phyloP scores from a whole-genome alignment of 805 yeast genomes.

The Limtongia smithiae region DNA sequence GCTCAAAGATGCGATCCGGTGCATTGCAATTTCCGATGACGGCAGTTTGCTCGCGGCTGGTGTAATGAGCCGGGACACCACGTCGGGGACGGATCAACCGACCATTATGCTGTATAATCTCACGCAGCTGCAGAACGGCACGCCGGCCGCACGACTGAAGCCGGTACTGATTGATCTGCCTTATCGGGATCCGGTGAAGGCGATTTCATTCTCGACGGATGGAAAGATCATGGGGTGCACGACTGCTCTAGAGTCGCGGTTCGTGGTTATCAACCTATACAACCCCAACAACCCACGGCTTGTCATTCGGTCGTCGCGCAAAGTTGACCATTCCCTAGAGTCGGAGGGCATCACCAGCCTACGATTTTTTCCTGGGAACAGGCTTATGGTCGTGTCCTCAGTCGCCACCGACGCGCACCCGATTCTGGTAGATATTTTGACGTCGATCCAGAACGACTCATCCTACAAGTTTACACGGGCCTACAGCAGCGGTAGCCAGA shows the following conservation, averaged over 20 bases:
- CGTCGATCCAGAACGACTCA: slow-evolving; percentile 31
- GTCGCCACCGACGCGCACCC: slow-evolving; percentile 65
- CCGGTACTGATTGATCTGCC: slow-evolving; percentile 78
- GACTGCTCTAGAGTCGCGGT: slow-evolving; percentile 72
- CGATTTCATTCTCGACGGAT: slow-evolving; percentile 67
- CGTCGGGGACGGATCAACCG: slow-evolving; percentile 69
- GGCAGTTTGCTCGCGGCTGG: slow-evolving; percentile 72
- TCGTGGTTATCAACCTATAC: slow-evolving; percentile 65
- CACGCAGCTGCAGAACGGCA: slow-evolving; percentile 9
- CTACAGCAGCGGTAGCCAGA: slow-evolving; percentile 11
- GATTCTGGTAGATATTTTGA: slow-evolving; percentile 60
- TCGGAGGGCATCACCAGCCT: slow-evolving; percentile 87
- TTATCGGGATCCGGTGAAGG: slow-evolving; percentile 77
- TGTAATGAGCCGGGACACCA: slow-evolving; percentile 72
- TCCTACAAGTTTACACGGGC: slow-evolving; percentile 9
- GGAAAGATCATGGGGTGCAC: slow-evolving; percentile 71
- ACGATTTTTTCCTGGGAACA: slow-evolving; percentile 64
- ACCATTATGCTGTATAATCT: slow-evolving; percentile 56
- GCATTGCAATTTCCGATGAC: slow-evolving; percentile 65
- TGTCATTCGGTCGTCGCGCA: slow-evolving; percentile 63
- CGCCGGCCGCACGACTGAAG: slow-evolving; percentile 39
- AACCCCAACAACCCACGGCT: slow-evolving; percentile 62
- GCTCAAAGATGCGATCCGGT: slow-evolving; percentile 72
- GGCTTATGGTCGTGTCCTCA: slow-evolving; percentile 50
- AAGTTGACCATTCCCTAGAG: slow-evolving; percentile 62